Evolutionary conservation across 345 rosid genomes (phyloP).

Genomic region (Populus tremula): DNA sequence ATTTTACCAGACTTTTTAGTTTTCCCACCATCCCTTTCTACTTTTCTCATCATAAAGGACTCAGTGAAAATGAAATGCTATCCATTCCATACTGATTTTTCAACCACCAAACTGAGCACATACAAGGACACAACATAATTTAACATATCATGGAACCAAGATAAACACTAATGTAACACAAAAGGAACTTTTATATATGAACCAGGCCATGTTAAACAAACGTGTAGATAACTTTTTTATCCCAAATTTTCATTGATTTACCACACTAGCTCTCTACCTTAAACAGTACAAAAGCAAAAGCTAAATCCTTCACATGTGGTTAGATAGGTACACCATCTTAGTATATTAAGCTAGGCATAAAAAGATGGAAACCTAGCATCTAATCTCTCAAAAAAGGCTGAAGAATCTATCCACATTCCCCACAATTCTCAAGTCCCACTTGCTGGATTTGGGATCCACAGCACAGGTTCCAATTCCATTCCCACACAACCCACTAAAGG

Average conservation of each 20-base stretch:
- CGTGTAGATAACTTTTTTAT: neutral
- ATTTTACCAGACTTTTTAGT: constrained; percentile 4
- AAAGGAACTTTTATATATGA: neutral
- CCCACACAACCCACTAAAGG: constrained; percentile 7
- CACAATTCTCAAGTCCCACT: constrained; percentile 12
- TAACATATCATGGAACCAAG: neutral
- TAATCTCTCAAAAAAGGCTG: neutral
- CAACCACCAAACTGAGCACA: no score
- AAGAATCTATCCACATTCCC: neutral
- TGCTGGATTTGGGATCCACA: constrained; percentile 20
- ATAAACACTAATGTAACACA: no score
- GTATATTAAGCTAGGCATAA: neutral
- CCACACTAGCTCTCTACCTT: neutral
- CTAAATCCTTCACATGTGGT: neutral
- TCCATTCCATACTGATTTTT: neutral
- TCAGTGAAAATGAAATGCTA: constrained; percentile 1
- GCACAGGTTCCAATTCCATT: constrained; percentile 15
- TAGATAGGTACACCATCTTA: neutral
- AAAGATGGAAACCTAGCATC: neutral
- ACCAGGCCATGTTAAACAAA: neutral
- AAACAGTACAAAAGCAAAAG: neutral
- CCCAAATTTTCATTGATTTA: neutral
- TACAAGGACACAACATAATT: neutral
- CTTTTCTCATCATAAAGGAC: neutral
- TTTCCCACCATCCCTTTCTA: no score